Conservation (phyloP, 192 early-diverging fungal genomes). For the Entrophospora sp. region DNA sequence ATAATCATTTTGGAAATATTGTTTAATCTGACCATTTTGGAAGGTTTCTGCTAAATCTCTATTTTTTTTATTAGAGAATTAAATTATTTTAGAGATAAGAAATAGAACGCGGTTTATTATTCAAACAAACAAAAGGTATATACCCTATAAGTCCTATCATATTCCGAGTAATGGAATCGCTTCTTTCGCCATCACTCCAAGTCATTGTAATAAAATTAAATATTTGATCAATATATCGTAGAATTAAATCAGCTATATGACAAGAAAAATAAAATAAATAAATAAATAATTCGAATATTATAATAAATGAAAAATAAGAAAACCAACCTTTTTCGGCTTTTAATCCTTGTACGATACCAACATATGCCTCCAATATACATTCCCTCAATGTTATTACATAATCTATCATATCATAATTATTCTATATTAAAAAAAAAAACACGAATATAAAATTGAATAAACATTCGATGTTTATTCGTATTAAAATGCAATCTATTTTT, state of each 20-base stretch:
- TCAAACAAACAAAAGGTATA: no score
- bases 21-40: slow-evolving; percentile 61
- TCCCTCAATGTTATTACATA: slow-evolving; percentile 79
- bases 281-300: background rate
- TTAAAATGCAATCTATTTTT: no score
- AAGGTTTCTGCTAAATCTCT: slow-evolving; percentile 92
- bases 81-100: background rate
- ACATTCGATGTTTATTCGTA: no score
- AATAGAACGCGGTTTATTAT: background rate
- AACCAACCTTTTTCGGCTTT: slow-evolving; percentile 60
- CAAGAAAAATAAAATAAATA: slow-evolving; percentile 12
- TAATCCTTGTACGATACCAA: slow-evolving; percentile 92
- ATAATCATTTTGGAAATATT: slow-evolving; percentile 65
- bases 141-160: slow-evolving; percentile 87
- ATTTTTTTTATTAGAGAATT: background rate
- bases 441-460: background rate
- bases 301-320: background rate
- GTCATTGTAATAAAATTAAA: slow-evolving; percentile 72
- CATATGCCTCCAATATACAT: slow-evolving; percentile 89
- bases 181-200: slow-evolving; percentile 49
- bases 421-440: slow-evolving; percentile 22
- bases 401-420: slow-evolving; percentile 75
- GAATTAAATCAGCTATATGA: slow-evolving; percentile 49
- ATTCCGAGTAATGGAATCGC: slow-evolving; percentile 57
- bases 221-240: slow-evolving; percentile 55